A percentile compares a stretch with the other conserved stretches of the same genome.
These are phyloP conservation scores for Hygrophoropsis aurantiaca DNA, from an alignment of 768 basidiomycete genomes.

Conservation along the genomic window DNA sequence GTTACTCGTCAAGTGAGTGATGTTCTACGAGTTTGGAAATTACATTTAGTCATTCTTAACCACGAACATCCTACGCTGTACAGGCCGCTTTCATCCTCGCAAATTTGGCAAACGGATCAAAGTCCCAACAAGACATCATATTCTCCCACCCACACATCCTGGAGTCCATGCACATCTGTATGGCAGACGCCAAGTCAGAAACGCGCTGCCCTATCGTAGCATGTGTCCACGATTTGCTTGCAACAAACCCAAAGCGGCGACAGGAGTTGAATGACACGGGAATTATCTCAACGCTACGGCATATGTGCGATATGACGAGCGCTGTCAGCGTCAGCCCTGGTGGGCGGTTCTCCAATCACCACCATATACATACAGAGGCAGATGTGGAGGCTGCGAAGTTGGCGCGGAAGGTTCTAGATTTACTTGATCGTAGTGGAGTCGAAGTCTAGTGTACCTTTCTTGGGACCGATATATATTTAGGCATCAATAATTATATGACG, in stretches of 20 bases:
- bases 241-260: slow-evolving; percentile 35
- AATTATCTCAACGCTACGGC: slow-evolving; percentile 43
- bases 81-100: slow-evolving; percentile 63
- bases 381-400: slow-evolving; percentile 59
- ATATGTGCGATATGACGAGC: slow-evolving; percentile 41
- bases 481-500: too few relatives aligned
- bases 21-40: neutral
- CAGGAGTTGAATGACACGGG: slow-evolving; percentile 42
- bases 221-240: slow-evolving; percentile 58
- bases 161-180: slow-evolving; percentile 49
- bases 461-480: too few relatives aligned
- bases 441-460: neutral
- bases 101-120: slow-evolving; percentile 64
- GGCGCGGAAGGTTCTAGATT: slow-evolving; percentile 57
- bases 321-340: slow-evolving; percentile 29
- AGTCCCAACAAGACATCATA: slow-evolving; percentile 50
- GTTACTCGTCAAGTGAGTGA: slow-evolving; percentile 50
- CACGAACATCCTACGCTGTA: neutral
- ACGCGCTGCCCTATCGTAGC: slow-evolving; percentile 60
- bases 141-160: slow-evolving; percentile 54
- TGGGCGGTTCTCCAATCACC: slow-evolving; percentile 18
- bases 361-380: slow-evolving; percentile 50
- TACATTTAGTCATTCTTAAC: neutral
- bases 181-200: slow-evolving; percentile 58
- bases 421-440: slow-evolving; percentile 34